A percentile compares a stretch with the other conserved stretches of the same genome.
phyloP scores from a whole-genome alignment of 352 stramenopile species.

The Phytophthora foliorum region DNA sequence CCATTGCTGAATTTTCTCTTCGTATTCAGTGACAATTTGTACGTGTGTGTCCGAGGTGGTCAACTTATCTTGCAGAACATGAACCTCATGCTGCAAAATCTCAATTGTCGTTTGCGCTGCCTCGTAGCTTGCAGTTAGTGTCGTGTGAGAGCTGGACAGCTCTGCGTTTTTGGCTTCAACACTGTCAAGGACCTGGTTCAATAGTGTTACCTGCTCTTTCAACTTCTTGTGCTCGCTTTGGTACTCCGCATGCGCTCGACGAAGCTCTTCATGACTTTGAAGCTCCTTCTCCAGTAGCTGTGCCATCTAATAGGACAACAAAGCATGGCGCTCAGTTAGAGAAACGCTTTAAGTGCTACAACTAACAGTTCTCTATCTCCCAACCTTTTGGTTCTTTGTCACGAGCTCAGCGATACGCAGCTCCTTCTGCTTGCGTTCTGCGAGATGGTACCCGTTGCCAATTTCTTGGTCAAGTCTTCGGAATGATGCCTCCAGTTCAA shows the following conservation, averaged over 20 bases:
- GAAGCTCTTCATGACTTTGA: conserved; percentile 43
- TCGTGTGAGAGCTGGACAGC: conserved; percentile 39
- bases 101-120: conserved; percentile 43
- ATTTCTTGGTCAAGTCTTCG: conserved; percentile 64
- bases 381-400: conserved; percentile 69
- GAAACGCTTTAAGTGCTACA: neutral
- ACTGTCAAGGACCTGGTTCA: conserved; percentile 48
- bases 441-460: conserved; percentile 59
- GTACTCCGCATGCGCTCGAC: conserved; percentile 41
- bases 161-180: conserved; percentile 52
- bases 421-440: conserved; percentile 72
- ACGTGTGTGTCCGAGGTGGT: conserved; percentile 25
- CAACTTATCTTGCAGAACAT: conserved; percentile 40
- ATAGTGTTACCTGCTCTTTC: conserved; percentile 44
- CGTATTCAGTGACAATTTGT: conserved; percentile 47
- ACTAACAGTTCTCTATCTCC: neutral
- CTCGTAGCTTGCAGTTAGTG: conserved; percentile 44
- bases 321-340: neutral
- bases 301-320: conserved; percentile 43
- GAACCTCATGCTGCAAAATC: conserved; percentile 41
- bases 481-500: conserved; percentile 57
- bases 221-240: conserved; percentile 36
- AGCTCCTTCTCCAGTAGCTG: conserved; percentile 67
- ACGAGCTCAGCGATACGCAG: conserved; percentile 66
- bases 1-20: conserved; percentile 52